Evolutionary conservation across 768 basidiomycete species (phyloP).

Genomic region (Leccinum variicolor): DNA sequence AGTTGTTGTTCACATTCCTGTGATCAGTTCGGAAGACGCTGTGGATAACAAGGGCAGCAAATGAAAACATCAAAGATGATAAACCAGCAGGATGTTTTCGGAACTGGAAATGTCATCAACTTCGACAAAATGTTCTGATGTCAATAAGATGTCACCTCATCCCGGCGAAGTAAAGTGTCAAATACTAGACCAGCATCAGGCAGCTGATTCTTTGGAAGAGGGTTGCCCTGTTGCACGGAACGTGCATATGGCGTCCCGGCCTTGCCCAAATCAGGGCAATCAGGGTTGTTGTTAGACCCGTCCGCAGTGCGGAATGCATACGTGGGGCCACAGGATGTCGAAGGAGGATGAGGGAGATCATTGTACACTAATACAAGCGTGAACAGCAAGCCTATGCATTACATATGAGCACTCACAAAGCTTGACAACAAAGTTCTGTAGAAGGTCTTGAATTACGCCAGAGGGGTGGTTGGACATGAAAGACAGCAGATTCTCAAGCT

Average conservation of each 20-base stretch:
- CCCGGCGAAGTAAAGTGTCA: constrained; percentile 71
- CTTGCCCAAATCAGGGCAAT: constrained; percentile 69
- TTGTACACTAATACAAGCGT: constrained; percentile 56
- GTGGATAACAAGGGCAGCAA: constrained; percentile 81
- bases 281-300: constrained; percentile 73
- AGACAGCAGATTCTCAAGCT: constrained; percentile 72
- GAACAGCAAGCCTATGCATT: background rate
- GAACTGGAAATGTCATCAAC: constrained; percentile 44
- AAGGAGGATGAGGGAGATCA: constrained; percentile 77
- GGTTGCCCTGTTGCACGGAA: constrained; percentile 68
- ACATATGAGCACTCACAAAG: constrained; percentile 44
- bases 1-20: constrained; percentile 62
- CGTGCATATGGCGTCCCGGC: constrained; percentile 79
- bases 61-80: constrained; percentile 77
- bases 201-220: constrained; percentile 62
- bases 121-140: background rate
- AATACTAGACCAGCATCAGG: constrained; percentile 82
- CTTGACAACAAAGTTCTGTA: constrained; percentile 42
- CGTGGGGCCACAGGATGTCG: constrained; percentile 59
- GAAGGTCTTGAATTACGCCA: constrained; percentile 39
- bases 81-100: constrained; percentile 74
- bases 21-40: constrained; percentile 86
- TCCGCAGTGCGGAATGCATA: constrained; percentile 73
- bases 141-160: constrained; percentile 44
- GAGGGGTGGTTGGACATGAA: constrained; percentile 59